A percentile compares a stretch with the other conserved stretches of the same genome.
Evolutionary conservation across 495 filamentous ascomycete species (phyloP).

Genomic region (Daldinia vernicosa): DNA sequence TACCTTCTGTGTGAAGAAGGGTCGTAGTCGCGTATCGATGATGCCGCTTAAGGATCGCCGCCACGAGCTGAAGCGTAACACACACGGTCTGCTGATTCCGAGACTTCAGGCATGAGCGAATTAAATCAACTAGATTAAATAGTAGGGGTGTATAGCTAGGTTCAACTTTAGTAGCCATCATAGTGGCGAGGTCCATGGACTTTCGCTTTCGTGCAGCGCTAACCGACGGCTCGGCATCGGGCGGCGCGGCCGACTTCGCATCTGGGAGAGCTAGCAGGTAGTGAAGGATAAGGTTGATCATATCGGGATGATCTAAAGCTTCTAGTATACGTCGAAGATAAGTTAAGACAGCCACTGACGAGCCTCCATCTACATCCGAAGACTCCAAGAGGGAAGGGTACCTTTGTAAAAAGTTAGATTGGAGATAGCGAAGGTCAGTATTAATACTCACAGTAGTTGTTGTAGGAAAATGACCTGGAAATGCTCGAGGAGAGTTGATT

Average conservation of each 20-base stretch:
- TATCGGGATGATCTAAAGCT: conserved; percentile 86
- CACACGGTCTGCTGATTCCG: conserved; percentile 86
- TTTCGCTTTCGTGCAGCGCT: conserved; percentile 80
- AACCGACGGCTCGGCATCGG: conserved; percentile 46
- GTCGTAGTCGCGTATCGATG: conserved; percentile 84
- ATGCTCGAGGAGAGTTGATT: conserved; percentile 91
- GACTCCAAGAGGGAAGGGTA: conserved; percentile 96
- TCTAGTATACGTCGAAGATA: conserved; percentile 92
- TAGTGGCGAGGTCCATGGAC: conserved; percentile 86
- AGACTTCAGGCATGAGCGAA: conserved; percentile 84
- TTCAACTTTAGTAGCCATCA: conserved; percentile 72
- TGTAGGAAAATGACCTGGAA: conserved; percentile 97
- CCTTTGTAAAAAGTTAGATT: conserved; percentile 56
- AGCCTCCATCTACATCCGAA: conserved; percentile 94
- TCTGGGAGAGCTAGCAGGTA: conserved; percentile 85
- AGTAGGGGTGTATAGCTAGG: conserved; percentile 80
- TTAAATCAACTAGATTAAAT: conserved; percentile 93
- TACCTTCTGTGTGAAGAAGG: conserved; percentile 69
- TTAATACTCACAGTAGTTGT: conserved; percentile 80
- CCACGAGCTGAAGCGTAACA: conserved; percentile 84
- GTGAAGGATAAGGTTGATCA: conserved; percentile 91
- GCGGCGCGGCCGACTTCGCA: conserved; percentile 30
- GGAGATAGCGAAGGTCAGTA: not conserved
- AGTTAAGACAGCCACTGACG: conserved; percentile 92
- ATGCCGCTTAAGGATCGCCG: conserved; percentile 84